phyloP scores from a whole-genome alignment of 2,329 filamentous ascomycete genomes.

The Celoporthe dispersa region DNA sequence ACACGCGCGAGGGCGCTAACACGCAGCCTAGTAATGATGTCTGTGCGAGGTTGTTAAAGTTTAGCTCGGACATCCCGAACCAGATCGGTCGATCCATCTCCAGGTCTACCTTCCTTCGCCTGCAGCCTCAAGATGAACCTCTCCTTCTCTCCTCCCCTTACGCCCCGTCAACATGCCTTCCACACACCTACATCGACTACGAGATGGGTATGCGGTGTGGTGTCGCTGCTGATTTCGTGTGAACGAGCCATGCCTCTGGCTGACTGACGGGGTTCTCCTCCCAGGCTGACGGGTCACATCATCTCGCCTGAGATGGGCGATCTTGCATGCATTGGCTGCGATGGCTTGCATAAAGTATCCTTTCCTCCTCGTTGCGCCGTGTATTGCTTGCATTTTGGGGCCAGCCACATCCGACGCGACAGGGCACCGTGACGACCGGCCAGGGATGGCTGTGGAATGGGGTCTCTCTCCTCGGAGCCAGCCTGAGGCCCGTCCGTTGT shows the following conservation, averaged over 20 bases:
- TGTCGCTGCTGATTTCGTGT: no score
- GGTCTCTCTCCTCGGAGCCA: neutral
- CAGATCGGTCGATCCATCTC: neutral
- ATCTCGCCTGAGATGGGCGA: constrained; percentile 6
- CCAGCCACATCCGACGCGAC: constrained; percentile 2
- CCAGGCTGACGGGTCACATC: neutral
- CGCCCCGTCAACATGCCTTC: neutral
- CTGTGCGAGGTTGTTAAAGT: constrained; percentile 16
- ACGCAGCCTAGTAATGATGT: constrained; percentile 9
- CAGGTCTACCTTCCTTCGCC: neutral
- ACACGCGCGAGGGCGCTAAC: constrained; percentile 2
- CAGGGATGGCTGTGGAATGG: neutral
- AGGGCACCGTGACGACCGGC: neutral
- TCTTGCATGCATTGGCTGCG: constrained; percentile 23
- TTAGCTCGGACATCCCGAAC: constrained; percentile 10
- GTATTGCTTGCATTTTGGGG: neutral
- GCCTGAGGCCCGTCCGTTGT: constrained; percentile 23
- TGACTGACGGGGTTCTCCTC: no score
- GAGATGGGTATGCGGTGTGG: neutral
- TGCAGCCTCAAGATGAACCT: neutral
- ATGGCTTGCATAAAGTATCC: constrained; percentile 11
- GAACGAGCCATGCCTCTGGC: no score
- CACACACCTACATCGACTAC: neutral
- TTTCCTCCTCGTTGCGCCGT: constrained; percentile 1
- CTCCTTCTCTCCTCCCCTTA: neutral